Evolutionary conservation across 2,329 filamentous ascomycete genomes (phyloP).

Genomic region (Leptographium flavum): DNA sequence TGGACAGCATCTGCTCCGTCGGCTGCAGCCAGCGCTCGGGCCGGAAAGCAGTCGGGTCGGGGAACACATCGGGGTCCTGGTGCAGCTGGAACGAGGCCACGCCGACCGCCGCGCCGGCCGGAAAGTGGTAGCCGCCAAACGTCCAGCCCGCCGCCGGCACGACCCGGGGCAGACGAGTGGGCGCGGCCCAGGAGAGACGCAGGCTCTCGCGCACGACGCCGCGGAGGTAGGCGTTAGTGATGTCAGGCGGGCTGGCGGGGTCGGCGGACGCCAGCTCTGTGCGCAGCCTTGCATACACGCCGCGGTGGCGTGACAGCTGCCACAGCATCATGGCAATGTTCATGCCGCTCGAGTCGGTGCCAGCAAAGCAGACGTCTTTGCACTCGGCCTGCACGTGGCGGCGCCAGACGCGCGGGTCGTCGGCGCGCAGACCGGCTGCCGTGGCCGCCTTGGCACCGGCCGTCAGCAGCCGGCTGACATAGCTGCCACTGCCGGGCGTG

Average conservation of each 20-base stretch:
- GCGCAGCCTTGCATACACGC: neutral
- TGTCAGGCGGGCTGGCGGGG: neutral
- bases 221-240: slow-evolving; percentile 6
- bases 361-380: slow-evolving; percentile 9
- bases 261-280: neutral
- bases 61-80: slow-evolving; percentile 11
- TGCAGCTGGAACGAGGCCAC: slow-evolving; percentile 11
- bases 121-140: slow-evolving; percentile 11
- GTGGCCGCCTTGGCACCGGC: neutral
- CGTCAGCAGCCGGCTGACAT: slow-evolving; percentile 4
- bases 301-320: slow-evolving; percentile 1
- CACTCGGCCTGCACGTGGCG: slow-evolving; percentile 5
- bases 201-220: slow-evolving; percentile 10
- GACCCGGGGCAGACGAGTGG: slow-evolving; percentile 7
- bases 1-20: slow-evolving; percentile 3
- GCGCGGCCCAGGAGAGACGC: slow-evolving; percentile 9
- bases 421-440: neutral
- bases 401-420: neutral
- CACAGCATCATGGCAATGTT: slow-evolving; percentile 7
- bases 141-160: slow-evolving; percentile 5
- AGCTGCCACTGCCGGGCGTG: slow-evolving; percentile 1
- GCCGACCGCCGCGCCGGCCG: slow-evolving; percentile 12
- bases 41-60: slow-evolving; percentile 7
- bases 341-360: slow-evolving; percentile 9
- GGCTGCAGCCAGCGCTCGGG: slow-evolving; percentile 12